Percentiles rank a stretch among this genome's conserved stretches.
phyloP scores from a whole-genome alignment of 306 rosid species.

The Cajanus cajan region DNA sequence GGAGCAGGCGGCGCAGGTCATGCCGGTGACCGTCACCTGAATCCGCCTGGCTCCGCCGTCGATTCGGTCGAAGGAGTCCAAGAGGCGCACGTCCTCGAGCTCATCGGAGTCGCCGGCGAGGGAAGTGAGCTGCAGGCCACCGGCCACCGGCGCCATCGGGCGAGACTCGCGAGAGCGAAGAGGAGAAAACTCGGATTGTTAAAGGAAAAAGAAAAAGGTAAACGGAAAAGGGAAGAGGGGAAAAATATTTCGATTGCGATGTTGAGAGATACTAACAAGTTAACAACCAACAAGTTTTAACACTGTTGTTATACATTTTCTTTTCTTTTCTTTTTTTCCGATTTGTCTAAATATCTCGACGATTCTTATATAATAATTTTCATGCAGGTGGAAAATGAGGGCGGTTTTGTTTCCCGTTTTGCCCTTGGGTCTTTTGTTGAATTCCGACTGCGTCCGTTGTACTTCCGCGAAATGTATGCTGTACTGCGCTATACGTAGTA shows the following conservation, averaged over 20 bases:
- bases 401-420: not conserved
- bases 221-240: not conserved
- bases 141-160: conserved; percentile 23
- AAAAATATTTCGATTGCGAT: not conserved
- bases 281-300: no score
- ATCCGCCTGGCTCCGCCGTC: conserved; percentile 45
- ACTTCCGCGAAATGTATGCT: not conserved
- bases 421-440: not conserved
- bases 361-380: not conserved
- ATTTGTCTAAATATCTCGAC: not conserved
- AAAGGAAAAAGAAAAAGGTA: not conserved
- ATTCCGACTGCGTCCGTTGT: not conserved
- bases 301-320: not conserved
- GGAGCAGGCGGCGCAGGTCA: conserved; percentile 98
- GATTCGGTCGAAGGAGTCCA: conserved; percentile 61
- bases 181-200: not conserved
- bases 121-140: not conserved
- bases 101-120: conserved; percentile 38
- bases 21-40: conserved; percentile 78
- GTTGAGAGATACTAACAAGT: not conserved
- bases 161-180: not conserved
- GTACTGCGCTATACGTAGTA: not conserved
- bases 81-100: conserved; percentile 71
- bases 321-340: no score
- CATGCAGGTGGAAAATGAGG: not conserved